phyloP scores from a whole-genome alignment of 495 filamentous ascomycete species.

The Hyaloscypha variabilis region DNA sequence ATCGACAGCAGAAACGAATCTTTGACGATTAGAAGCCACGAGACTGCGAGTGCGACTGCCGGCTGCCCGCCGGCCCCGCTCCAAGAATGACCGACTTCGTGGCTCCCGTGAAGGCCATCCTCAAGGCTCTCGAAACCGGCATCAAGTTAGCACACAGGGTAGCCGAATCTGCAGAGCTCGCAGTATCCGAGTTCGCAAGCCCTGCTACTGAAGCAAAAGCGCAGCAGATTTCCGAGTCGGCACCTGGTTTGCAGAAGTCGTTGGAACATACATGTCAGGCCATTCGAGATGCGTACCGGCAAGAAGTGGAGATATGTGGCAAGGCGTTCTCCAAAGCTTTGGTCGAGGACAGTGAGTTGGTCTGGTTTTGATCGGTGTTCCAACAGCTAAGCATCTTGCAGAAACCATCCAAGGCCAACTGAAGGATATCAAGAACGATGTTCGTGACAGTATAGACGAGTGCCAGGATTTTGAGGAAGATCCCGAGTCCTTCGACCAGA shows the following conservation, averaged over 20 bases:
- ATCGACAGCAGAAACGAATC: not conserved
- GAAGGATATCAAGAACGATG: constrained; percentile 27
- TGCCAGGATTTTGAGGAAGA: constrained; percentile 26
- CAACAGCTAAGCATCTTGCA: not conserved
- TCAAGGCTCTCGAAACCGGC: constrained; percentile 25
- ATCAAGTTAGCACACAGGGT: constrained; percentile 24
- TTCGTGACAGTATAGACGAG: constrained; percentile 27
- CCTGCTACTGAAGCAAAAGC: constrained; percentile 19
- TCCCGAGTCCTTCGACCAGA: constrained; percentile 24
- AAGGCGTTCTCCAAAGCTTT: constrained; percentile 24
- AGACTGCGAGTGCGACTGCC: not conserved
- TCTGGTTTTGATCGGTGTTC: not conserved
- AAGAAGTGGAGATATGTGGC: constrained; percentile 22
- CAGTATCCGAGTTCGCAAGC: constrained; percentile 17
- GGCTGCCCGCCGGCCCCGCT: constrained; percentile 7
- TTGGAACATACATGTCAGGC: constrained; percentile 16
- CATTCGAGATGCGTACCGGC: constrained; percentile 25
- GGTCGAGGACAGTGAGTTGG: constrained; percentile 25
- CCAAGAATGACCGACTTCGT: constrained; percentile 24
- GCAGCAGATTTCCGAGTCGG: constrained; percentile 26
- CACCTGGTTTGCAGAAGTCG: constrained; percentile 16
- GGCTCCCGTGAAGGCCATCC: constrained; percentile 27
- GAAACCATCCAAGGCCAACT: constrained; percentile 20
- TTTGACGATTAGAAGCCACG: not conserved
- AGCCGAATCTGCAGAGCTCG: constrained; percentile 17